These are phyloP conservation scores for Saccharomyces eubayanus DNA, from an alignment of 805 yeast genomes.

Conservation along the genomic window DNA sequence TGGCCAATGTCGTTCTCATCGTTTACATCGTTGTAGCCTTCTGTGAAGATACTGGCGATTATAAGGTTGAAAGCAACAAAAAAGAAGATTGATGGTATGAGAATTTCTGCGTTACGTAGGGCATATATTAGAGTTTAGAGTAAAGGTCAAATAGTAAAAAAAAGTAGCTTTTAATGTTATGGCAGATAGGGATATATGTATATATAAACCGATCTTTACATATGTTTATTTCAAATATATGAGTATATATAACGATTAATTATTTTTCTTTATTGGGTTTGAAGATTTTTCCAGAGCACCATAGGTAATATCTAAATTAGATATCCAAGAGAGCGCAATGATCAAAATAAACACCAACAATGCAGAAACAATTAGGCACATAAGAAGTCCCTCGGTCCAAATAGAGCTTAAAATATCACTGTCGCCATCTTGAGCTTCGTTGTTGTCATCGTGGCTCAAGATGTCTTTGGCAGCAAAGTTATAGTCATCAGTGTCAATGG, in stretches of 20 bases:
- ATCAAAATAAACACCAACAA: constrained; percentile 49
- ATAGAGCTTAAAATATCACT: constrained; percentile 21
- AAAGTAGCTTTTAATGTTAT: not conserved
- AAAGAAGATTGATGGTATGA: constrained; percentile 28
- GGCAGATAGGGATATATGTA: not conserved
- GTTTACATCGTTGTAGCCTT: constrained; percentile 71
- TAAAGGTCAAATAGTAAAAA: not conserved
- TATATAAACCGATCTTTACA: not conserved
- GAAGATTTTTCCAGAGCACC: constrained; percentile 62
- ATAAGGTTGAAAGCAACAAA: constrained; percentile 28
- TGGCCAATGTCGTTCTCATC: constrained; percentile 65
- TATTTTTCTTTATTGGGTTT: constrained; percentile 29
- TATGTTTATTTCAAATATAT: constrained; percentile 6
- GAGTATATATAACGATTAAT: constrained; percentile 8
- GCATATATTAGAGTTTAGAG: not conserved
- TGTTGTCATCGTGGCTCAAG: constrained; percentile 2
- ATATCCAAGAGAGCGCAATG: constrained; percentile 64
- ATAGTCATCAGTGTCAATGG: not conserved
- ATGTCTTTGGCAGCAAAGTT: not conserved
- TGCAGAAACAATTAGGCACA: constrained; percentile 59
- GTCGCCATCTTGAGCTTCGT: constrained; percentile 8
- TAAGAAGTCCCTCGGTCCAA: constrained; percentile 57
- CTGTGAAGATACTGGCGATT: constrained; percentile 46
- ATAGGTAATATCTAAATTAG: constrained; percentile 67
- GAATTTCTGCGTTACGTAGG: constrained; percentile 1